Base-by-base conservation (phyloP, 352 stramenopile genomes). In the Thalassiosira mediterranea region DNA sequence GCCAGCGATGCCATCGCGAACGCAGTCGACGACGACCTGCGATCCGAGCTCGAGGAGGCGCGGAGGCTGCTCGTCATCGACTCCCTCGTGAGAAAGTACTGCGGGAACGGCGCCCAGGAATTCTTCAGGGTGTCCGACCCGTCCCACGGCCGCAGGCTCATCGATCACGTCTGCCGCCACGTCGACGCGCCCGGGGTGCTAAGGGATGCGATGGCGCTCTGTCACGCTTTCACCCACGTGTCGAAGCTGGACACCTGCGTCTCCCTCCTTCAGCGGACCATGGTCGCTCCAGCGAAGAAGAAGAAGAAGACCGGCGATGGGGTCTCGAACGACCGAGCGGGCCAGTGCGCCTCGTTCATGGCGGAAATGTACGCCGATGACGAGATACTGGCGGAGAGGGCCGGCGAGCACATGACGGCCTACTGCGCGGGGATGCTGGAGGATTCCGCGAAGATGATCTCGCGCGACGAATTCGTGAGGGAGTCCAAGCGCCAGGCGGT, bases 51-150 rank as follows among this genome's bases (percentile, higher is more conserved):
- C 8, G 64, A 90, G 66, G 88, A 94, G 73, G 88, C 84, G 10
- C 73, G 66, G 47, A 46, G 88, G 29, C 56, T 94, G 2, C 57
- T 94, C n/a, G 57, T 63, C 19, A 91, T 94, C 37, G 77, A 91
- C 72, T 66, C 46, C 4, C 83, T 94, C 60, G 77, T 94, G 46
- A 32, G 79, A 47, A 83, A 78, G 34, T 94, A 94, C 56, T 92
- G 86, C 64, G 88, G 88, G 23, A 79, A 88, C 52, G 86, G 75
- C 34, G 84, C 86, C 0, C 74, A 83, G 49, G 82, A 92, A 66
- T 83, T 91, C 40, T 94, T 94, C 65, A 63, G 84, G 56, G 83
- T 91, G 11, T 72, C 84, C 28, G 87, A 94, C 72, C 72, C 79
- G 42, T 67, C 64, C 5, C 88, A 94, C 74, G 76, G 70, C 8